These are phyloP conservation scores for Candida maesae DNA, from an alignment of 805 yeast genomes.

Conservation along the genomic window DNA sequence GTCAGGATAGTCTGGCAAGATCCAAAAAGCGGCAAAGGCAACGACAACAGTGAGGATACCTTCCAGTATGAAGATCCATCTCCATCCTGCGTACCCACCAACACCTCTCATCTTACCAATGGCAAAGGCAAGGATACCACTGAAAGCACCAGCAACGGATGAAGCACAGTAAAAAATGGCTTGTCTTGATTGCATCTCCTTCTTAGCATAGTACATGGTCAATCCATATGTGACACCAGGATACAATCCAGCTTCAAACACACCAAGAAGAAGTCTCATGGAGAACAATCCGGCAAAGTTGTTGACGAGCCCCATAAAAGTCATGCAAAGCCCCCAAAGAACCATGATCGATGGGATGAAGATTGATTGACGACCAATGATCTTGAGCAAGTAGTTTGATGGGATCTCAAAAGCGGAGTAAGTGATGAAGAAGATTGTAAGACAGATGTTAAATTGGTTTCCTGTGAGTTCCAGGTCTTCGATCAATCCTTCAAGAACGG, in stretches of 20 bases:
- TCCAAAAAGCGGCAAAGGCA: slow-evolving; percentile 5
- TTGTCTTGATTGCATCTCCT: slow-evolving; percentile 23
- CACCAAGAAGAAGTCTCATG: slow-evolving; percentile 14
- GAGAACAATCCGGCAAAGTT: slow-evolving; percentile 15
- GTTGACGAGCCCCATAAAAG: slow-evolving; percentile 18
- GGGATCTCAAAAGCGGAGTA: slow-evolving; percentile 19
- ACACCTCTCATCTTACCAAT: slow-evolving; percentile 22
- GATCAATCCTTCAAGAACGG: slow-evolving; percentile 4
- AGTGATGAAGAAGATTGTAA: slow-evolving; percentile 17
- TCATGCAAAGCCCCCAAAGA: slow-evolving; percentile 16
- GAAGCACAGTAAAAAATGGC: slow-evolving; percentile 22
- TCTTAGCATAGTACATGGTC: slow-evolving; percentile 24
- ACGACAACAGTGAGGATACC: slow-evolving; percentile 17
- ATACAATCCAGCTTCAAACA: slow-evolving; percentile 17
- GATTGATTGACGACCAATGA: slow-evolving; percentile 12
- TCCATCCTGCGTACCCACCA: slow-evolving; percentile 17
- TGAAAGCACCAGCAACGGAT: slow-evolving; percentile 23
- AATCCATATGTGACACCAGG: slow-evolving; percentile 22
- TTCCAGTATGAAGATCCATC: slow-evolving; percentile 23
- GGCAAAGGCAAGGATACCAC: slow-evolving; percentile 24
- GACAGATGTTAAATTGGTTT: slow-evolving; percentile 15
- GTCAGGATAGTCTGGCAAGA: slow-evolving; percentile 23
- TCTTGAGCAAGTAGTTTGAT: slow-evolving; percentile 17
- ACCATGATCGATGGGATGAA: slow-evolving; percentile 15
- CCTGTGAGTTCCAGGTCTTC: slow-evolving; percentile 11